Evolutionary conservation across 78 protist species (phyloP).

Genomic region (Isochrysis galbana): DNA sequence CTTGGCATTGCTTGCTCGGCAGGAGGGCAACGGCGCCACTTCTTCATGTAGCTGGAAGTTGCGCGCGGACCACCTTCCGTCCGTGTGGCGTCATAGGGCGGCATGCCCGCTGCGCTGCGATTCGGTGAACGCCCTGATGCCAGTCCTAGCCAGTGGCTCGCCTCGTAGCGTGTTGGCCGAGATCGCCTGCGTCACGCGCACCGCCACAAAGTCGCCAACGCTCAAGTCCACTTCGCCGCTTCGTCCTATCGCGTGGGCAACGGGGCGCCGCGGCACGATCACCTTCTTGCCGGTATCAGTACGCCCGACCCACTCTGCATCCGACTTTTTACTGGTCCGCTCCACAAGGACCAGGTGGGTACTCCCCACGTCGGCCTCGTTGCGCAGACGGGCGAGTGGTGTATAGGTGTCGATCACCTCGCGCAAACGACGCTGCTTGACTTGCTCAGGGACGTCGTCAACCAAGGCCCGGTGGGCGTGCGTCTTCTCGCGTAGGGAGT

Average conservation of each 20-base stretch:
- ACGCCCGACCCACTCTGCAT: background rate
- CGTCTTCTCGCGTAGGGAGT: constrained; percentile 67
- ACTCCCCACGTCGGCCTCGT: background rate
- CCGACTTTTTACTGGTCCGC: background rate
- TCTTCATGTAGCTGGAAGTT: too few relatives aligned
- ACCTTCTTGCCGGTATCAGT: background rate
- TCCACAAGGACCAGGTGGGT: background rate
- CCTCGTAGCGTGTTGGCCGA: constrained; percentile 1
- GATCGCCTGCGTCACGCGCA: background rate
- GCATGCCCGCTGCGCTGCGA: background rate
- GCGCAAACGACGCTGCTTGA: constrained; percentile 42
- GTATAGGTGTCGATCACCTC: constrained; percentile 49
- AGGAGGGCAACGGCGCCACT: too few relatives aligned
- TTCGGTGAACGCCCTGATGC: background rate
- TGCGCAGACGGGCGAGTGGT: background rate
- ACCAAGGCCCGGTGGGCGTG: constrained; percentile 38
- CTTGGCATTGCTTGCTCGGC: too few relatives aligned
- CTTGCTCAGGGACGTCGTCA: constrained; percentile 64
- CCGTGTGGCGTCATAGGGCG: background rate
- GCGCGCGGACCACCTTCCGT: too few relatives aligned
- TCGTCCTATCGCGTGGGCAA: background rate
- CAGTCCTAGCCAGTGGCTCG: background rate
- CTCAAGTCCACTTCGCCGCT: too few relatives aligned
- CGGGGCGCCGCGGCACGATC: background rate
- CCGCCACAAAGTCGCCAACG: constrained; percentile 4